Evolutionary conservation across 202 grass and related monocot species (phyloP).

Genomic region (Panicum virgatum): DNA sequence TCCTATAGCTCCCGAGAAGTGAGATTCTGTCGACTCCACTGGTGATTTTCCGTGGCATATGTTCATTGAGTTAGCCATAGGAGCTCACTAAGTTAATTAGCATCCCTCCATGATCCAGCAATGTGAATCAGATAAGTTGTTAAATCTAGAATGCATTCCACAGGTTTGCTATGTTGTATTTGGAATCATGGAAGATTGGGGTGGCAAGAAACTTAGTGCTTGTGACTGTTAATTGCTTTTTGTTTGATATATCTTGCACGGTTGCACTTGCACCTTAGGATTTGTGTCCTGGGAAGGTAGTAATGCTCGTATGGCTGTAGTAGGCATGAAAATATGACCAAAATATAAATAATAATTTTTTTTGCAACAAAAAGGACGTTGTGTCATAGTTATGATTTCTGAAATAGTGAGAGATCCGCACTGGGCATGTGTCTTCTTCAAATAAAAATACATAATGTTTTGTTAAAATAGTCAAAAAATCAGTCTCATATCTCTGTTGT

Average conservation of each 20-base stretch:
- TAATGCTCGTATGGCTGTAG: background rate
- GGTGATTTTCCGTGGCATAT: constrained; percentile 41
- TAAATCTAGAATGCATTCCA: background rate
- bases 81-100: background rate
- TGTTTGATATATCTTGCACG: constrained; percentile 3
- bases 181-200: background rate
- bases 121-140: background rate
- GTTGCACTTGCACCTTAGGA: background rate
- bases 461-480: background rate
- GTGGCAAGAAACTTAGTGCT: background rate
- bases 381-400: background rate
- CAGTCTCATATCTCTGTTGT: background rate
- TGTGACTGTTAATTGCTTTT: background rate
- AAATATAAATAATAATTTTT: background rate
- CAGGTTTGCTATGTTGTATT: background rate
- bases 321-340: background rate
- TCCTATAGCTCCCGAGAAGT: constrained; percentile 70
- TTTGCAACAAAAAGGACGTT: background rate
- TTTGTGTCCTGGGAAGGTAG: background rate
- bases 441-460: background rate
- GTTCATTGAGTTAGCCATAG: background rate
- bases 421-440: too few relatives aligned
- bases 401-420: background rate
- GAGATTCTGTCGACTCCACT: constrained; percentile 69
- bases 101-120: background rate